Evolutionary conservation across 2,329 filamentous ascomycete genomes (phyloP).

Genomic region (Botrytis medusae): DNA sequence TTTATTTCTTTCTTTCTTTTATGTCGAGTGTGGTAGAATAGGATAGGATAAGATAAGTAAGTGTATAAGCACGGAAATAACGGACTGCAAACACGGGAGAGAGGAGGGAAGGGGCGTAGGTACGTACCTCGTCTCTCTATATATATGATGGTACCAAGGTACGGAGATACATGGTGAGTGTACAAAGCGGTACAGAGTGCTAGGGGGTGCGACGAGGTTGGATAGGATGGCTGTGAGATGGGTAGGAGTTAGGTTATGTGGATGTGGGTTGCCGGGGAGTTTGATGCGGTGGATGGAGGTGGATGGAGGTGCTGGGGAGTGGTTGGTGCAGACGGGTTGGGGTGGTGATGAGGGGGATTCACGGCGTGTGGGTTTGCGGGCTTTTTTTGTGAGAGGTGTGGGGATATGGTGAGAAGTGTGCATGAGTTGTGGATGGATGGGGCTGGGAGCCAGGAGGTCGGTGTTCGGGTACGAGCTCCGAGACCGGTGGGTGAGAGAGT

Average conservation of each 20-base stretch:
- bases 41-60: not conserved
- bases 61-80: not conserved
- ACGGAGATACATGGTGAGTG: not conserved
- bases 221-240: not conserved
- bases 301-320: not conserved
- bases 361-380: not conserved
- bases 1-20: too few species aligned
- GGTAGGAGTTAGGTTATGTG: not conserved
- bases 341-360: not conserved
- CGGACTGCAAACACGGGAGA: not conserved
- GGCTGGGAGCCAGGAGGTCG: not conserved
- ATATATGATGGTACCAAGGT: constrained; percentile 15
- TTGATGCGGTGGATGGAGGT: not conserved
- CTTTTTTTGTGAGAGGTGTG: not conserved
- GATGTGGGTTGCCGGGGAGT: not conserved
- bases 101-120: not conserved
- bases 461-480: constrained; percentile 3
- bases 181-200: not conserved
- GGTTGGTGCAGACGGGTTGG: not conserved
- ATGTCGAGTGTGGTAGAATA: too few species aligned
- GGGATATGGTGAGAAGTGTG: not conserved
- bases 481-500: not conserved
- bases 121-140: constrained; percentile 18
- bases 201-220: not conserved
- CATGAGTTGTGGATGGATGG: not conserved